These are phyloP conservation scores for Rhodamnia rubescens DNA, from an alignment of 345 rosid species.

Conservation along the genomic window DNA sequence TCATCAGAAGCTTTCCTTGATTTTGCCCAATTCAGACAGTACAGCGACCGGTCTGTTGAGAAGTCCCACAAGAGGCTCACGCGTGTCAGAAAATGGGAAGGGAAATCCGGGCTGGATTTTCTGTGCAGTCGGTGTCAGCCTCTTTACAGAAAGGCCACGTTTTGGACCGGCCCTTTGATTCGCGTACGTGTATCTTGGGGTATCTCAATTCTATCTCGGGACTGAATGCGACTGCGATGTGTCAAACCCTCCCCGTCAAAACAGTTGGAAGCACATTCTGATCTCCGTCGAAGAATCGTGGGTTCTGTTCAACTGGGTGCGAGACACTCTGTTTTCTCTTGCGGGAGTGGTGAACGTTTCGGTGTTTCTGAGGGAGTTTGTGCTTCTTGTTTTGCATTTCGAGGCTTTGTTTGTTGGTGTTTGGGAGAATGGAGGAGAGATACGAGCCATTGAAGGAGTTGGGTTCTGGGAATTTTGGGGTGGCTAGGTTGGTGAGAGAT, in stretches of 20 bases:
- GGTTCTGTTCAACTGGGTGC: background rate
- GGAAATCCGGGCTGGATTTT: background rate
- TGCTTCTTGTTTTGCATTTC: background rate
- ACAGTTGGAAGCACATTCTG: background rate
- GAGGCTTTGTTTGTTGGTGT: background rate
- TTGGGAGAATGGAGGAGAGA: conserved; percentile 33
- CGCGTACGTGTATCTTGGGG: background rate
- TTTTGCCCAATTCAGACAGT: background rate
- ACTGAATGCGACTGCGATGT: background rate
- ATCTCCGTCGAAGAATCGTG: background rate
- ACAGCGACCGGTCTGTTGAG: background rate
- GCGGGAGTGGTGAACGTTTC: background rate
- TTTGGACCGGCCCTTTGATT: background rate
- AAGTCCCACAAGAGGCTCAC: background rate
- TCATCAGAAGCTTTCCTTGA: background rate
- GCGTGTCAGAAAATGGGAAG: background rate
- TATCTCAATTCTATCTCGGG: background rate
- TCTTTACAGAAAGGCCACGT: background rate
- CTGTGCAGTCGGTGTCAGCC: background rate
- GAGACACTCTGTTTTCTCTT: background rate
- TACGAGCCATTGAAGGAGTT: conserved; percentile 75
- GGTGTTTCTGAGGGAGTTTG: background rate
- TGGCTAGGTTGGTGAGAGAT: conserved; percentile 74
- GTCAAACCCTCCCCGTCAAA: background rate
- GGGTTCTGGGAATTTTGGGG: conserved; percentile 90